These are phyloP conservation scores for Phenoliferia sp. DNA, from an alignment of 1,284 basidiomycete species.

Conservation along the genomic window DNA sequence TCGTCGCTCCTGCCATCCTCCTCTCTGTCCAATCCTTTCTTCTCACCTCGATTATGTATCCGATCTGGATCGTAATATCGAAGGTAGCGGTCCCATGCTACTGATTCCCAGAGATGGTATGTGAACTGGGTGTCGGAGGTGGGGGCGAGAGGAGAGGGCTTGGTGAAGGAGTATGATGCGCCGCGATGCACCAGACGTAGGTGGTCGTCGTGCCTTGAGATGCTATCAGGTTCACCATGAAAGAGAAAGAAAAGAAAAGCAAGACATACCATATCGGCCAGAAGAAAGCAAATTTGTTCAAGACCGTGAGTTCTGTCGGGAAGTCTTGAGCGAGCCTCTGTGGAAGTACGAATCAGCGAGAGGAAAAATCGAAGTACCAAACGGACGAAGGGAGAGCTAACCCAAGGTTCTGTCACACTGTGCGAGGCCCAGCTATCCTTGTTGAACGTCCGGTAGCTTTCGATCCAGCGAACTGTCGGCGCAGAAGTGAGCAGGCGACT, in stretches of 20 bases:
- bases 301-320: conserved; percentile 47
- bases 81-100: conserved; percentile 17
- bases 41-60: conserved; percentile 15
- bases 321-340: conserved; percentile 42
- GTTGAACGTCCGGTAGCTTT: conserved; percentile 46
- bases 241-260: background rate
- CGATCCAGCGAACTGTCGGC: conserved; percentile 30
- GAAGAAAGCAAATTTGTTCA: conserved; percentile 48
- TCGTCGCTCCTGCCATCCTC: conserved; percentile 24
- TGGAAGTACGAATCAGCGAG: accelerated
- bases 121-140: conserved; percentile 17
- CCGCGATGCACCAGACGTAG: conserved; percentile 21
- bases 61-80: conserved; percentile 23
- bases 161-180: conserved; percentile 9
- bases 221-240: background rate
- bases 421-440: conserved; percentile 44
- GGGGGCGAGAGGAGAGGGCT: conserved; percentile 2
- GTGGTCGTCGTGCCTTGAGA: conserved; percentile 28
- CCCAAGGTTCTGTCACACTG: conserved; percentile 42
- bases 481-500: background rate
- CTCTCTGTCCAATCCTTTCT: conserved; percentile 11
- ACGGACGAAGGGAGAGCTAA: conserved; percentile 1
- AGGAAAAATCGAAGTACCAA: background rate
- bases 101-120: conserved; percentile 30
- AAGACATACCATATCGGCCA: conserved; percentile 46